Conservation (phyloP, 768 basidiomycete species). For the Ramaria sp. region DNA sequence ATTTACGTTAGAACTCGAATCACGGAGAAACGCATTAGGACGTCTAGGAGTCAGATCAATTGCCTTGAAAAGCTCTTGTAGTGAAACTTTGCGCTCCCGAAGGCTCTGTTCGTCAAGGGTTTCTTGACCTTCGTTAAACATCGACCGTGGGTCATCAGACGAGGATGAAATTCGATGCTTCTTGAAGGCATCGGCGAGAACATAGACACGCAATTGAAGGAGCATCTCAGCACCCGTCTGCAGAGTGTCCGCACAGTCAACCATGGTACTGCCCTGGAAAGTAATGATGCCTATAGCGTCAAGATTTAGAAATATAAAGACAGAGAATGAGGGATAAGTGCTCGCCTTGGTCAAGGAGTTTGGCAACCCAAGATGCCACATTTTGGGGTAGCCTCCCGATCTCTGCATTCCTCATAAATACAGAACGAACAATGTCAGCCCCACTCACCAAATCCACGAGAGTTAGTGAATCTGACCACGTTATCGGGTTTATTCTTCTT, state of each 20-base stretch:
- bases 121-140: constrained; percentile 72
- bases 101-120: constrained; percentile 70
- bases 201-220: constrained; percentile 62
- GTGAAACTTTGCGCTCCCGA: constrained; percentile 66
- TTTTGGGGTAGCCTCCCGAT: constrained; percentile 70
- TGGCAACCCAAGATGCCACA: constrained; percentile 61
- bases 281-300: constrained; percentile 44
- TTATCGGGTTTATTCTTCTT: constrained; percentile 51
- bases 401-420: constrained; percentile 30
- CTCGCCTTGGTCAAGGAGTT: constrained; percentile 60
- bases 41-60: constrained; percentile 54
- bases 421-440: neutral
- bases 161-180: constrained; percentile 20
- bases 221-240: constrained; percentile 70
- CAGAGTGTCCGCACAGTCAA: constrained; percentile 65
- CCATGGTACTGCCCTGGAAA: constrained; percentile 57
- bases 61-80: constrained; percentile 63
- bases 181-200: constrained; percentile 60
- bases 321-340: neutral
- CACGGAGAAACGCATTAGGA: constrained; percentile 31
- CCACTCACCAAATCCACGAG: constrained; percentile 49
- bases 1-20: constrained; percentile 22
- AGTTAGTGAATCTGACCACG: constrained; percentile 58
- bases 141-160: constrained; percentile 23
- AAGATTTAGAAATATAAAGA: constrained; percentile 2